phyloP scores from a whole-genome alignment of 2,329 filamentous ascomycete genomes.

The Emergomyces orientalis region DNA sequence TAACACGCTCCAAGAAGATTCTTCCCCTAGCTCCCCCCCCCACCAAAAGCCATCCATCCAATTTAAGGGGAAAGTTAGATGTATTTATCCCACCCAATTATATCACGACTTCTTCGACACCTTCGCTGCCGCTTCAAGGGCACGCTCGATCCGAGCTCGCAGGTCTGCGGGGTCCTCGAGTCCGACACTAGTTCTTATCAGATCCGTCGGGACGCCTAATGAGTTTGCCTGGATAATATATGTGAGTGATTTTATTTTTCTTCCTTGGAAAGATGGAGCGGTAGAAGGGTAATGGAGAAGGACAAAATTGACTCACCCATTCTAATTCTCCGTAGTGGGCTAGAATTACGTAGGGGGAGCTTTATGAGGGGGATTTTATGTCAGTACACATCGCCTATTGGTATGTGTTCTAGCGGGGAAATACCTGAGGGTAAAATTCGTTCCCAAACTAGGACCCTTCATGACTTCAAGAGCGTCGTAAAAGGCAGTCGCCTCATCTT shows the following conservation, averaged over 20 bases:
- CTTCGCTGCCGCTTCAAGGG: constrained; percentile 52
- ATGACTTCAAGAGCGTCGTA: constrained; percentile 78
- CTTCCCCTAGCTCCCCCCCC: background rate
- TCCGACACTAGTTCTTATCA: constrained; percentile 82
- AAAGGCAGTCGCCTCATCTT: constrained; percentile 64
- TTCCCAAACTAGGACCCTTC: constrained; percentile 90
- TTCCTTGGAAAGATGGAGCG: background rate
- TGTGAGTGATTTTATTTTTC: background rate
- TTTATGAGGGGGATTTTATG: constrained; percentile 18
- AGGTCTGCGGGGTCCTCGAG: constrained; percentile 68
- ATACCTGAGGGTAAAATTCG: constrained; percentile 79
- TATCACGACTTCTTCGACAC: constrained; percentile 1
- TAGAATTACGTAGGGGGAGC: constrained; percentile 80
- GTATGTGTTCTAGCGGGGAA: background rate
- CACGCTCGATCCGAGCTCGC: constrained; percentile 53
- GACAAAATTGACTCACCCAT: constrained; percentile 52
- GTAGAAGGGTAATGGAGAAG: too few relatives aligned
- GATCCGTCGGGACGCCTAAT: constrained; percentile 67
- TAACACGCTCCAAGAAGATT: background rate
- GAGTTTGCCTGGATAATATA: constrained; percentile 48
- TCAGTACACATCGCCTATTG: background rate
- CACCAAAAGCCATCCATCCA: background rate
- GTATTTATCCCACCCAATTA: background rate
- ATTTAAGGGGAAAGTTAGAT: background rate
- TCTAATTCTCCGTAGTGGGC: constrained; percentile 86